Conservation (phyloP, 768 basidiomycete genomes). For the Butyriboletus loyo region DNA sequence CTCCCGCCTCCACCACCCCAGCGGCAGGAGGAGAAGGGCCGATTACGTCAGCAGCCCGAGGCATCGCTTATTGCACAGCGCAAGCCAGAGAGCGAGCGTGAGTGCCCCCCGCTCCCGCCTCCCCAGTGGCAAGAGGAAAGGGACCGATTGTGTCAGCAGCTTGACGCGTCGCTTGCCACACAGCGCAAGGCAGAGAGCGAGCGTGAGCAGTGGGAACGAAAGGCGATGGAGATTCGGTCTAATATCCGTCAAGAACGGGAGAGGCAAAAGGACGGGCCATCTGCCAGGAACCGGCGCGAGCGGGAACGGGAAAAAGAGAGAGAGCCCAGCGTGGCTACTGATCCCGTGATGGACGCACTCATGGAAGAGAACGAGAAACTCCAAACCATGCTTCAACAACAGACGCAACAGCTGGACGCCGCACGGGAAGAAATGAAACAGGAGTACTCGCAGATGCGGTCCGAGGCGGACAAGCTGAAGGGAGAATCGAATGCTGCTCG, state of each 20-base stretch:
- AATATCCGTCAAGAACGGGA: slow-evolving; percentile 7
- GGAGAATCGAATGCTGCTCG: slow-evolving; percentile 10
- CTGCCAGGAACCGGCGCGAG: slow-evolving; percentile 14
- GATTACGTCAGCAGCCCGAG: slow-evolving; percentile 8
- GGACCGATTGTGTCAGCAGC: slow-evolving; percentile 7
- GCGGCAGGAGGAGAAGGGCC: slow-evolving; percentile 9
- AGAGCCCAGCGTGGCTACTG: not conserved
- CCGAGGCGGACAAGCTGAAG: slow-evolving; percentile 10
- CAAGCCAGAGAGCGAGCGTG: slow-evolving; percentile 9
- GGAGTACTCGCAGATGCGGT: slow-evolving; percentile 9
- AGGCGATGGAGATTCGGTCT: slow-evolving; percentile 16
- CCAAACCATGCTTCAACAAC: slow-evolving; percentile 18
- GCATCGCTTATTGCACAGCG: slow-evolving; percentile 7
- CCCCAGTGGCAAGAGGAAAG: slow-evolving; percentile 11
- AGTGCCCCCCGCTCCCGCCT: not conserved
- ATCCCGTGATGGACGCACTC: slow-evolving; percentile 3
- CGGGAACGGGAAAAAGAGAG: slow-evolving; percentile 18
- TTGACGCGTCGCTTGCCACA: slow-evolving; percentile 11
- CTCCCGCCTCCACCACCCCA: not conserved
- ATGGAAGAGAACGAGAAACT: slow-evolving; percentile 26
- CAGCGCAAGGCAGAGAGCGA: slow-evolving; percentile 18
- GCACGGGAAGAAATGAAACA: slow-evolving; percentile 9
- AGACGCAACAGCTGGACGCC: slow-evolving; percentile 13
- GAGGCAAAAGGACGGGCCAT: slow-evolving; percentile 14
- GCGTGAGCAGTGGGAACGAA: slow-evolving; percentile 22